Evolutionary conservation across 2,329 filamentous ascomycete genomes (phyloP).

Genomic region (Parafenestella ontariensis): DNA sequence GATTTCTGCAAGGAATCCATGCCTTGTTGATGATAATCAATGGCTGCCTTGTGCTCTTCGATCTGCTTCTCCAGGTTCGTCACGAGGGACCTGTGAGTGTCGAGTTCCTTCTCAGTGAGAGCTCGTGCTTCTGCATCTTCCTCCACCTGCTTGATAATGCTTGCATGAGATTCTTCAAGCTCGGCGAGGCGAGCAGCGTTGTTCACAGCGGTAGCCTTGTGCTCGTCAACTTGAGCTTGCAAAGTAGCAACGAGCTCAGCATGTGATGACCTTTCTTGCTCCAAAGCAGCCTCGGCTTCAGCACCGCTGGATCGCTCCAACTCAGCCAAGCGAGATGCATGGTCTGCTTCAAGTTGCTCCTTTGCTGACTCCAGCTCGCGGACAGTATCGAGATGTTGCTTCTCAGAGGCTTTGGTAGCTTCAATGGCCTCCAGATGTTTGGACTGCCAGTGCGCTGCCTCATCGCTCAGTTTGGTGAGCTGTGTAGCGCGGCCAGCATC

Average conservation of each 20-base stretch:
- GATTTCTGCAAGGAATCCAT: constrained; percentile 61
- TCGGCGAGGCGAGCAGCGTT: constrained; percentile 74
- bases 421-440: constrained; percentile 77
- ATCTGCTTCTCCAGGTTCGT: constrained; percentile 64
- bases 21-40: constrained; percentile 62
- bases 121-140: constrained; percentile 68
- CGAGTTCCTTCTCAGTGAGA: constrained; percentile 59
- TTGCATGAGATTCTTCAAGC: constrained; percentile 74
- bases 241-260: constrained; percentile 65
- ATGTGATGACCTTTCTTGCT: constrained; percentile 52
- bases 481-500: constrained; percentile 59
- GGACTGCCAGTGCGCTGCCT: constrained; percentile 75
- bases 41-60: constrained; percentile 61
- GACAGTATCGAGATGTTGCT: constrained; percentile 74
- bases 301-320: constrained; percentile 39
- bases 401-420: constrained; percentile 75
- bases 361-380: constrained; percentile 72
- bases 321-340: constrained; percentile 37
- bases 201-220: constrained; percentile 74
- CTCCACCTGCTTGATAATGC: constrained; percentile 71
- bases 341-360: constrained; percentile 46
- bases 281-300: constrained; percentile 42
- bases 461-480: constrained; percentile 71
- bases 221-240: constrained; percentile 78
- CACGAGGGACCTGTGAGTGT: constrained; percentile 60